Evolutionary conservation across 192 early-diverging fungal genomes (phyloP).

Genomic region (Jimgerdemannia lactiflua): DNA sequence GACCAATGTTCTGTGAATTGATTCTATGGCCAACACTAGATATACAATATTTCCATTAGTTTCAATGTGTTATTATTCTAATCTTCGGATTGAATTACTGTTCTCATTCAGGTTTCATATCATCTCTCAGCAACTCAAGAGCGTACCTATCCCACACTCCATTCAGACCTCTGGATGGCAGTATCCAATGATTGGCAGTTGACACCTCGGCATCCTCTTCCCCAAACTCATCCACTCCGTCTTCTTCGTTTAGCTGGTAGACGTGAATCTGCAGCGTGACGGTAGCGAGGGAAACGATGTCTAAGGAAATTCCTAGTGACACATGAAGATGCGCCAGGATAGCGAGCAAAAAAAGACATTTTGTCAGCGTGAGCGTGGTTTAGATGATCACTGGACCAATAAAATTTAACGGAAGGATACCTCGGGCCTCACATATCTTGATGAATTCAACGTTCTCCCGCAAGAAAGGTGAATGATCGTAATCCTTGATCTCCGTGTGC

Average conservation of each 20-base stretch:
- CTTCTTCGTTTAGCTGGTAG: conserved; percentile 43
- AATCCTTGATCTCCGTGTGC: conserved; percentile 2
- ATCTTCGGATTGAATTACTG: too few species aligned
- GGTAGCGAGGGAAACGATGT: background rate
- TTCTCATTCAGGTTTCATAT: too few species aligned
- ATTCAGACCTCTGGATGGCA: conserved; percentile 43
- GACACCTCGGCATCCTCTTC: conserved; percentile 39
- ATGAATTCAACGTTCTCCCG: conserved; percentile 1
- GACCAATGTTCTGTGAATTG: too few species aligned
- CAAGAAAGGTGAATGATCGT: background rate
- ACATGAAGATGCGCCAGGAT: background rate
- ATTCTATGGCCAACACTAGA: too few species aligned
- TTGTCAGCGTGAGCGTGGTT: background rate
- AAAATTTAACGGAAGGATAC: background rate
- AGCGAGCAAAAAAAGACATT: too few species aligned
- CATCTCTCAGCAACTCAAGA: background rate
- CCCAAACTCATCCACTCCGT: conserved; percentile 43
- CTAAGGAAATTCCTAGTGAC: background rate
- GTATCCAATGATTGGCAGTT: conserved; percentile 43
- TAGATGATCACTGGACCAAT: background rate
- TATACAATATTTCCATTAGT: too few species aligned
- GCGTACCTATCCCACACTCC: conserved; percentile 52
- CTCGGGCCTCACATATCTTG: background rate
- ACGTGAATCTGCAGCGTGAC: conserved; percentile 33
- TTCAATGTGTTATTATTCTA: too few species aligned